Evolutionary conservation across 179 eudicot genomes (phyloP), one percentile per base, ranked within the genome.

Genomic region (Camellia oleifera): DNA sequence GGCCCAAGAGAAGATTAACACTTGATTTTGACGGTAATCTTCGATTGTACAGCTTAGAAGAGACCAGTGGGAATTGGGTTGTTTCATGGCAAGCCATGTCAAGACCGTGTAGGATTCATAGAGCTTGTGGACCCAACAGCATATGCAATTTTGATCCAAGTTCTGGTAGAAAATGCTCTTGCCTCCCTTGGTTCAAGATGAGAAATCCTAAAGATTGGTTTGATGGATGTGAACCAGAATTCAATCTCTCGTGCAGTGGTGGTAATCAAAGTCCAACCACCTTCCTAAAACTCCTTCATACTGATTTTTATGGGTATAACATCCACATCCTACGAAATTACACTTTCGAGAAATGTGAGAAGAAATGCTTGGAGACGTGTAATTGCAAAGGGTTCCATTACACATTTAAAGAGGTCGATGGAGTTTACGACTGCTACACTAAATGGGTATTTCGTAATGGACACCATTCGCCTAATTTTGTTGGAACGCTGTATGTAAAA

Each of bases 281-380:
- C 2, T 84, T 79, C 46, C 3, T 84, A 8, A 13, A 80, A 68
- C 57, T 87, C 56, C 78, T 66, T 5, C 73, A 82, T 40, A 63
- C 46, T 40, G 86, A 84, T 10, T 84, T 81, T 62, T 82, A 66
- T 40, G 87, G 89, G 26, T 86, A 78, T 56, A 82, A 82, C 6
- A 23, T 69, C 32, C 40, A 4, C 5, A 53, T 5, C 12, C 44
- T 20, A 0, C 6, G 1, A 3, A 84, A 82, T 44, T 23, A 40
- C 66, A 81, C 85, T 3, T 63, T 77, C 0, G 62, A 74, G 5
- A 10, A 8, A n/a, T 86, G 89, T 50, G 40, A 77, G 48, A 66
- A 74, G 8, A 3, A 4, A 10, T 86, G 89, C 53, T 42, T 76
- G 72, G 18, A 72, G 11, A 0, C 15, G 15, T 79, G 80, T 56